Evolutionary conservation across 2,329 filamentous ascomycete genomes (phyloP).

Genomic region (Tolypocladium nubicola): DNA sequence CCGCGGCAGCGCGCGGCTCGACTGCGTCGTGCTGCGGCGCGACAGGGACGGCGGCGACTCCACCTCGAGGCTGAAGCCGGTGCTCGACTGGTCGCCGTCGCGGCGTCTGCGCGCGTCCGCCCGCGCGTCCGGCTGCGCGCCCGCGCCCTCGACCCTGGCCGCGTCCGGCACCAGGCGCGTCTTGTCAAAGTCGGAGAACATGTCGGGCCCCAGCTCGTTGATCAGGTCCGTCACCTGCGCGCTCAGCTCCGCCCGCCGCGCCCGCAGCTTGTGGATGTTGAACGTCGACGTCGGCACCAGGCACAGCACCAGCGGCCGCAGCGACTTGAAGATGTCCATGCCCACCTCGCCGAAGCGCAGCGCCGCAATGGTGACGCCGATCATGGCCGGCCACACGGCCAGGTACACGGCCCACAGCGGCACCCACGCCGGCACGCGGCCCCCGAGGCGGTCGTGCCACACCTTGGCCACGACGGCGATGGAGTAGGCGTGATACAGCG

Average conservation of each 20-base stretch:
- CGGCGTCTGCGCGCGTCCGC: conserved; percentile 22
- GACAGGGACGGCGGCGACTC: conserved; percentile 29
- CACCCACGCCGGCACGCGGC: conserved; percentile 69
- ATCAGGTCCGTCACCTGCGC: conserved; percentile 81
- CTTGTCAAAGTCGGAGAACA: conserved; percentile 92
- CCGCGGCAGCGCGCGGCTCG: conserved; percentile 52
- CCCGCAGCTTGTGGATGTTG: conserved; percentile 68
- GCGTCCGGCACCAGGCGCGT: conserved; percentile 56
- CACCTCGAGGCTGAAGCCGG: conserved; percentile 17
- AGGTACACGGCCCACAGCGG: conserved; percentile 69
- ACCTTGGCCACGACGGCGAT: conserved; percentile 65
- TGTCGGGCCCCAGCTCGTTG: conserved; percentile 88
- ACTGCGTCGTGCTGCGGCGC: conserved; percentile 41
- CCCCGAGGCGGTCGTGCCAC: conserved; percentile 71
- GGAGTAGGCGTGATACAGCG: conserved; percentile 75
- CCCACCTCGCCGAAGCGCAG: conserved; percentile 95
- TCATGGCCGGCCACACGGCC: conserved; percentile 70
- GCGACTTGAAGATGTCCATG: conserved; percentile 95
- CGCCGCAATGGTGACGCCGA: conserved; percentile 81
- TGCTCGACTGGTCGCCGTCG: conserved; percentile 39
- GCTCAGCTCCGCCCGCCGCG: conserved; percentile 62
- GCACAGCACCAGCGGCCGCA: conserved; percentile 76
- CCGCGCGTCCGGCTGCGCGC: conserved; percentile 12
- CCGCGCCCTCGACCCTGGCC: conserved; percentile 24
- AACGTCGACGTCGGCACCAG: conserved; percentile 77